These are phyloP conservation scores for Colletotrichum noveboracense DNA, from an alignment of 2,329 filamentous ascomycete species.

Conservation along the genomic window DNA sequence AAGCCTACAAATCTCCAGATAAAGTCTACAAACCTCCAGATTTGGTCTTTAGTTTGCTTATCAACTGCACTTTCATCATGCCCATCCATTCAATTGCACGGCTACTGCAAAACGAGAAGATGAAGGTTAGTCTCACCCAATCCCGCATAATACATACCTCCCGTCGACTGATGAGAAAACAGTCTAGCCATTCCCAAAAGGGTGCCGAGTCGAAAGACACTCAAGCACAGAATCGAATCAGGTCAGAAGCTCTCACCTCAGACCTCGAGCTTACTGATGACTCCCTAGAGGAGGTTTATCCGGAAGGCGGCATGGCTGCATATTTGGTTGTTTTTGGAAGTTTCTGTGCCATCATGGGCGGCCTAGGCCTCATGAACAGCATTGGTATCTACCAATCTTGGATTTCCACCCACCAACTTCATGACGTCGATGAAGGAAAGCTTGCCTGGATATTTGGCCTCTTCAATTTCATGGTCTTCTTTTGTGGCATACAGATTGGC, in stretches of 20 bases:
- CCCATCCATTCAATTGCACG: neutral
- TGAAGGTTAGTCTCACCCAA: neutral
- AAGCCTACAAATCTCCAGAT: neutral
- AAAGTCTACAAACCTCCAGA: neutral
- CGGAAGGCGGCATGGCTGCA: constrained; percentile 68
- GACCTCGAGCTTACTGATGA: neutral
- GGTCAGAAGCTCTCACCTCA: neutral
- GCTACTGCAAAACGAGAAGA: neutral
- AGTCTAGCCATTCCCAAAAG: neutral
- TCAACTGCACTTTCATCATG: neutral
- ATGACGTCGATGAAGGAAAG: constrained; percentile 57
- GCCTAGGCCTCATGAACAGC: constrained; percentile 68
- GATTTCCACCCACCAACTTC: constrained; percentile 65
- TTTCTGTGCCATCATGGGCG: constrained; percentile 65
- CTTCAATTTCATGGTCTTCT: constrained; percentile 71
- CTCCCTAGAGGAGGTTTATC: constrained; percentile 48
- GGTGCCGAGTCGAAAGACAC: neutral
- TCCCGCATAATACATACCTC: neutral
- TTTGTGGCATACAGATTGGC: constrained; percentile 72
- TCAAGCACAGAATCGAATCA: neutral
- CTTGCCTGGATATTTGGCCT: constrained; percentile 76
- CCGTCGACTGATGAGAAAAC: neutral
- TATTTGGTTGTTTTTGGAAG: constrained; percentile 72
- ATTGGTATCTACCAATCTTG: constrained; percentile 71
- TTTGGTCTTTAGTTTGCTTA: neutral